These are phyloP conservation scores for button mushroom (Agaricus bisporus) DNA, from an alignment of 768 basidiomycete genomes.

Conservation along the genomic window DNA sequence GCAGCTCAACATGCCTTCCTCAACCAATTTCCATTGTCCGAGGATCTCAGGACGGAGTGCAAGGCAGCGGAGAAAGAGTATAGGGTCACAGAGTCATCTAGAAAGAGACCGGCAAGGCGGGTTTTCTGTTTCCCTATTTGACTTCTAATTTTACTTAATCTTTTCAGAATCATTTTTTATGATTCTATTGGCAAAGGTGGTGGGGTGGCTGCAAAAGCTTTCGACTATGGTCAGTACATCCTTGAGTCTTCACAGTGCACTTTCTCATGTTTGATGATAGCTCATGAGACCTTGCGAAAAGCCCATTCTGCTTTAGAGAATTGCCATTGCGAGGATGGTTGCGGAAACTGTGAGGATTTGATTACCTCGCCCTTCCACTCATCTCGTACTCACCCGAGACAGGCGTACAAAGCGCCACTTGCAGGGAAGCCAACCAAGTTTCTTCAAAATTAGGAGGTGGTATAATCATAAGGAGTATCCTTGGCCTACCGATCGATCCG, in stretches of 20 bases:
- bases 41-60: conserved; percentile 78
- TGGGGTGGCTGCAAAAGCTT: conserved; percentile 70
- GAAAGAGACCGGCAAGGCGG: conserved; percentile 69
- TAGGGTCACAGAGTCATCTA: conserved; percentile 37
- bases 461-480: conserved; percentile 56
- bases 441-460: conserved; percentile 71
- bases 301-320: conserved; percentile 50
- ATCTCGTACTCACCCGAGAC: background rate
- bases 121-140: background rate
- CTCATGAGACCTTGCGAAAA: conserved; percentile 50
- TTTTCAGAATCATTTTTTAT: conserved; percentile 69
- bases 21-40: conserved; percentile 64
- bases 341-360: conserved; percentile 49
- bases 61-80: conserved; percentile 75
- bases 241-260: background rate
- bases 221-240: conserved; percentile 60
- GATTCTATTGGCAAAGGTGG: conserved; percentile 66
- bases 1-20: conserved; percentile 80
- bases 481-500: conserved; percentile 37
- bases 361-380: background rate
- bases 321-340: conserved; percentile 69
- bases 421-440: conserved; percentile 69
- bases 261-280: conserved; percentile 22
- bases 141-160: background rate
- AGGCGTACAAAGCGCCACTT: conserved; percentile 65